Evolutionary conservation across 2,329 filamentous ascomycete genomes (phyloP).

Genomic region (Ophiocordyceps camponoti-saundersi): DNA sequence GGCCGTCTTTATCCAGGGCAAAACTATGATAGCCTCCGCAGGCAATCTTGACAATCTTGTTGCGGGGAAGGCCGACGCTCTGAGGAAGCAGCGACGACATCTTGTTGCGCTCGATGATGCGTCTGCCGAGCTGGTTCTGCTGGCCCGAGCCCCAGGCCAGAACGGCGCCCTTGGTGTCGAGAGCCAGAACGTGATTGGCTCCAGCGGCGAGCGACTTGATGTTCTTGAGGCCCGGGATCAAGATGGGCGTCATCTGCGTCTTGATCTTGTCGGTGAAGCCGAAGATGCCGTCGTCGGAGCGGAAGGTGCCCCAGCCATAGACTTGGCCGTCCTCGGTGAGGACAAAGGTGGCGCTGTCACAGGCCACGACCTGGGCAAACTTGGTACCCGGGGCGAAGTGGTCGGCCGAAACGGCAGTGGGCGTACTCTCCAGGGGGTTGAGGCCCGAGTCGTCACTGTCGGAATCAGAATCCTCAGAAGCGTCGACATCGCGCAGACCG

Average conservation of each 20-base stretch:
- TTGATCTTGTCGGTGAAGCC: conserved; percentile 40
- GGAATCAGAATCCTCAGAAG: conserved; percentile 33
- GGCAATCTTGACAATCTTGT: conserved; percentile 34
- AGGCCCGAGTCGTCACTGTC: conserved; percentile 46
- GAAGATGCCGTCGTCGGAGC: conserved; percentile 45
- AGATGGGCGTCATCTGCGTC: conserved; percentile 30
- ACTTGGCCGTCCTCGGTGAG: conserved; percentile 60
- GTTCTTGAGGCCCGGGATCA: conserved; percentile 47
- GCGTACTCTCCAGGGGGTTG: conserved; percentile 58
- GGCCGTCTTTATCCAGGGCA: conserved; percentile 52
- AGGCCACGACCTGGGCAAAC: conserved; percentile 48
- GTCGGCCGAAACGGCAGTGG: conserved; percentile 39
- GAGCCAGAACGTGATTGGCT: conserved; percentile 53
- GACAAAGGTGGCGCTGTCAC: conserved; percentile 60
- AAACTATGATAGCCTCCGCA: conserved; percentile 73
- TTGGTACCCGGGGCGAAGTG: conserved; percentile 43
- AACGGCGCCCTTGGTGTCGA: conserved; percentile 47
- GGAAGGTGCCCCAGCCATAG: conserved; percentile 75
- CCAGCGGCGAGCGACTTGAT: conserved; percentile 48
- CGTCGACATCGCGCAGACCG: conserved; percentile 39
- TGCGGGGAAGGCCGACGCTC: conserved; percentile 36
- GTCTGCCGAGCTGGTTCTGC: conserved; percentile 45
- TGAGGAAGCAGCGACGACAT: conserved; percentile 45
- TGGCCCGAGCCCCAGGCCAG: conserved; percentile 58
- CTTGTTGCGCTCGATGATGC: conserved; percentile 44